Conservation (phyloP, 306 rosid species). For the Amphicarpaea edgeworthii region DNA sequence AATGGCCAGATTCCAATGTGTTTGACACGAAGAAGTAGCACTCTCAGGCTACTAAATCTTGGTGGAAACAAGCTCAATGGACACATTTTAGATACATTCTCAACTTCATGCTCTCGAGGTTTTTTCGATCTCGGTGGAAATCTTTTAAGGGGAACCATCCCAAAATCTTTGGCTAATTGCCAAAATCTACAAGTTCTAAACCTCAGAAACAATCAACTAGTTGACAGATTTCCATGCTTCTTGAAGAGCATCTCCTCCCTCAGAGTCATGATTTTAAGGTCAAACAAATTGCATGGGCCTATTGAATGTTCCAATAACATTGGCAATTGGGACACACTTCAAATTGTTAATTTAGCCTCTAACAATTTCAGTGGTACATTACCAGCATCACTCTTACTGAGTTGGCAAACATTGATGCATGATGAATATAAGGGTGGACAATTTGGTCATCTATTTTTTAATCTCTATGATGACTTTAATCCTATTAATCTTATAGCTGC, state of each 20-base stretch:
- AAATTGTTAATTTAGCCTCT: conserved; percentile 36
- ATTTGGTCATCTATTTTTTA: conserved; percentile 6
- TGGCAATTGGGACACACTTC: conserved; percentile 18
- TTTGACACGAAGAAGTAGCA: background rate
- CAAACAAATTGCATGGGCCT: conserved; percentile 7
- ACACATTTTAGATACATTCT: background rate
- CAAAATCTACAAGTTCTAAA: conserved; percentile 13
- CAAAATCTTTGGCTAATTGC: conserved; percentile 34
- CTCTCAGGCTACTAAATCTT: conserved; percentile 23
- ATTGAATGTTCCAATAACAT: background rate
- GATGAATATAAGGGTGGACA: background rate
- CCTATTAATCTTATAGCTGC: background rate
- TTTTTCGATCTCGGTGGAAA: conserved; percentile 46
- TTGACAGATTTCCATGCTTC: conserved; percentile 20
- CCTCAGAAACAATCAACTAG: conserved; percentile 14
- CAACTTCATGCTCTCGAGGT: background rate
- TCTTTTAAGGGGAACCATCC: background rate
- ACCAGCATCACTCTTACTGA: conserved; percentile 18
- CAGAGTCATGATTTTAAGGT: conserved; percentile 21
- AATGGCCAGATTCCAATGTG: conserved; percentile 39
- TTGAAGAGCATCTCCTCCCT: conserved; percentile 6
- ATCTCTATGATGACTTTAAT: conserved; percentile 8
- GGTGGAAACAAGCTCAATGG: conserved; percentile 23
- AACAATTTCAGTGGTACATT: conserved; percentile 33
- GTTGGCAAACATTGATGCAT: background rate